phyloP scores from a whole-genome alignment of 495 filamentous ascomycete species.

The Penicillium coffeae region DNA sequence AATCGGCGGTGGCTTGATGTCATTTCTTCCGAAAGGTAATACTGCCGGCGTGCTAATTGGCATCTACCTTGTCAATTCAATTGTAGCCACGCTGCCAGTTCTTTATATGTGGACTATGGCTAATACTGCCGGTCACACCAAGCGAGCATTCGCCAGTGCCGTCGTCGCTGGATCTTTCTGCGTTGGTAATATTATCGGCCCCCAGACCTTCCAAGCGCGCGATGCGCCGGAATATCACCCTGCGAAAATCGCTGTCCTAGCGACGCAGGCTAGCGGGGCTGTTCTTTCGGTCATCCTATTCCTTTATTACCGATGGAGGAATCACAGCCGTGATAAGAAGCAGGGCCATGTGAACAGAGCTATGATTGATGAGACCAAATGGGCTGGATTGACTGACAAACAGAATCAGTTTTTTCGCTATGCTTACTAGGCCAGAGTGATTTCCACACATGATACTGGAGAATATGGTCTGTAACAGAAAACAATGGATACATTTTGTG shows the following conservation, averaged over 20 bases:
- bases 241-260: slow-evolving; percentile 59
- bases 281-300: slow-evolving; percentile 37
- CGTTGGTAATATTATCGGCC: slow-evolving; percentile 63
- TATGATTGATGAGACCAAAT: slow-evolving; percentile 25
- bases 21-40: slow-evolving; percentile 48
- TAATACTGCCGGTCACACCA: slow-evolving; percentile 49
- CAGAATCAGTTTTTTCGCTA: slow-evolving; percentile 41
- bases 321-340: slow-evolving; percentile 31
- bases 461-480: too few relatives aligned
- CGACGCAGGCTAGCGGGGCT: slow-evolving; percentile 41
- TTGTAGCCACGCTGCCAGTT: slow-evolving; percentile 38
- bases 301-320: slow-evolving; percentile 44
- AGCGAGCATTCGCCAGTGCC: slow-evolving; percentile 52
- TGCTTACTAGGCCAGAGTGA: too few relatives aligned
- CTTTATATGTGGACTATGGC: slow-evolving; percentile 48
- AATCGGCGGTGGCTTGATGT: slow-evolving; percentile 57
- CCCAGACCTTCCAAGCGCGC: slow-evolving; percentile 57
- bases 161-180: slow-evolving; percentile 57
- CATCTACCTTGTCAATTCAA: slow-evolving; percentile 61
- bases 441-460: not conserved
- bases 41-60: slow-evolving; percentile 54
- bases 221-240: slow-evolving; percentile 59
- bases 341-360: slow-evolving; percentile 17
- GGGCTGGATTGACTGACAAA: slow-evolving; percentile 42
- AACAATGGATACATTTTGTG: too few relatives aligned